Evolutionary conservation across 208 protist genomes (phyloP).

Genomic region (Strigomonas culicis): DNA sequence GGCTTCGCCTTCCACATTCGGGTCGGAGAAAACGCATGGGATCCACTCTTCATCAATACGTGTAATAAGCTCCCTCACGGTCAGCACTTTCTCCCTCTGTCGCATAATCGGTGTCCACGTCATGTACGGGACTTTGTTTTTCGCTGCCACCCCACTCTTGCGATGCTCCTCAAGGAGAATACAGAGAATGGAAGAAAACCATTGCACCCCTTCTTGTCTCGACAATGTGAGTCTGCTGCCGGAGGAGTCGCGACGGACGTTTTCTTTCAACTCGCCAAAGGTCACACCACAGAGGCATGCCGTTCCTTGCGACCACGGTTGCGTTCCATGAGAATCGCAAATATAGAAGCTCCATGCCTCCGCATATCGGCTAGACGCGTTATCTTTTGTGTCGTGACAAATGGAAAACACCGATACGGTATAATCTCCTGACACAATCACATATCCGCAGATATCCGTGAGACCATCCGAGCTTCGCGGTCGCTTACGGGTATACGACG

Average conservation of each 20-base stretch:
- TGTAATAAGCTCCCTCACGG: conserved; percentile 51
- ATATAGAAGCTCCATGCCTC: conserved; percentile 82
- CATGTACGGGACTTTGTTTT: conserved; percentile 72
- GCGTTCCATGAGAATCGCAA: conserved; percentile 84
- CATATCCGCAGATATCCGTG: conserved; percentile 69
- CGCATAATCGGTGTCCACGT: conserved; percentile 83
- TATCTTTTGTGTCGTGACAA: conserved; percentile 36
- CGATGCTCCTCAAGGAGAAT: conserved; percentile 80
- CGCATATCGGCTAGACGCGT: conserved; percentile 24
- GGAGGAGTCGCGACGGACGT: neutral
- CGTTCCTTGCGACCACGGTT: conserved; percentile 80
- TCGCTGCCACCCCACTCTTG: conserved; percentile 13
- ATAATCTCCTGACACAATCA: conserved; percentile 88
- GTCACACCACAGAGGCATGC: conserved; percentile 67
- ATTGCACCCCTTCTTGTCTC: conserved; percentile 67
- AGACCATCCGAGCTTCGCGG: neutral
- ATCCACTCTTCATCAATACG: conserved; percentile 79
- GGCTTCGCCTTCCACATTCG: conserved; percentile 20
- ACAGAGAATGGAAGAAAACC: conserved; percentile 80
- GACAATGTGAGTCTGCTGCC: conserved; percentile 14
- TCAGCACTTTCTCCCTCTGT: conserved; percentile 33
- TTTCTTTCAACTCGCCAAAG: conserved; percentile 20
- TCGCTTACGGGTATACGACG: conserved; percentile 9
- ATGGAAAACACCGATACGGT: conserved; percentile 82
- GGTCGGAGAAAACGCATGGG: conserved; percentile 51